phyloP scores from a whole-genome alignment of 2,329 filamentous ascomycete genomes.

The Aureobasidium sp. region DNA sequence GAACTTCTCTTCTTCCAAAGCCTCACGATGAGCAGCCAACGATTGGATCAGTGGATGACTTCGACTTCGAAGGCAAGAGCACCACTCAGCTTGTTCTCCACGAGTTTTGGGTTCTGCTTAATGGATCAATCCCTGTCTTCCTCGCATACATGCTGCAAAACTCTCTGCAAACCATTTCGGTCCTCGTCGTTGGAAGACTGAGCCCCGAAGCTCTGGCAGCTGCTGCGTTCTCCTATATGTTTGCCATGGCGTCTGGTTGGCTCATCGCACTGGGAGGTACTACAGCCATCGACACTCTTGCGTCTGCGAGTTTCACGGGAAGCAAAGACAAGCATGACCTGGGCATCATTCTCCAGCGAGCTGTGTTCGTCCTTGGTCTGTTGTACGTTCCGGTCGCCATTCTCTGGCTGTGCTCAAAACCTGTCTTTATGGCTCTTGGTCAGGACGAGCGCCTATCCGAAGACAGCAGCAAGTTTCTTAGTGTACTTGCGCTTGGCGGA shows the following conservation, averaged over 20 bases:
- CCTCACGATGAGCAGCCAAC: conserved; percentile 22
- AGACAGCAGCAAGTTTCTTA: conserved; percentile 65
- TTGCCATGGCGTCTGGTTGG: conserved; percentile 83
- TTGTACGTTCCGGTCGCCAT: conserved; percentile 67
- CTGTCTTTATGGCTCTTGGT: conserved; percentile 63
- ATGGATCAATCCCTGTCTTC: conserved; percentile 67
- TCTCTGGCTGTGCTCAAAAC: conserved; percentile 67
- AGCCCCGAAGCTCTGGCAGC: conserved; percentile 73
- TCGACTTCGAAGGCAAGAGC: conserved; percentile 27
- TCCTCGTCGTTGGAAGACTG: conserved; percentile 70
- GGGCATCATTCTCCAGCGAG: conserved; percentile 68
- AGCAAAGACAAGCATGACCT: conserved; percentile 70
- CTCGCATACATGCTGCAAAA: conserved; percentile 80
- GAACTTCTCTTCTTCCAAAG: conserved; percentile 34
- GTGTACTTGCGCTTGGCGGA: conserved; percentile 67
- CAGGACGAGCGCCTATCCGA: conserved; percentile 70
- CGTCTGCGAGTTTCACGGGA: conserved; percentile 73
- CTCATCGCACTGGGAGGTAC: conserved; percentile 78
- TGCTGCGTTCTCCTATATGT: conserved; percentile 87
- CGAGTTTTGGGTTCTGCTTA: conserved; percentile 61
- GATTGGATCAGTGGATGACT: conserved; percentile 28
- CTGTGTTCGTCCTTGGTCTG: conserved; percentile 59
- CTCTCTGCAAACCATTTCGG: conserved; percentile 72
- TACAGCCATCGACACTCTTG: conserved; percentile 77
- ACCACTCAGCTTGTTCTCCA: conserved; percentile 32